Conservation (phyloP, 352 stramenopile genomes). For the Blastocystis hominis region DNA sequence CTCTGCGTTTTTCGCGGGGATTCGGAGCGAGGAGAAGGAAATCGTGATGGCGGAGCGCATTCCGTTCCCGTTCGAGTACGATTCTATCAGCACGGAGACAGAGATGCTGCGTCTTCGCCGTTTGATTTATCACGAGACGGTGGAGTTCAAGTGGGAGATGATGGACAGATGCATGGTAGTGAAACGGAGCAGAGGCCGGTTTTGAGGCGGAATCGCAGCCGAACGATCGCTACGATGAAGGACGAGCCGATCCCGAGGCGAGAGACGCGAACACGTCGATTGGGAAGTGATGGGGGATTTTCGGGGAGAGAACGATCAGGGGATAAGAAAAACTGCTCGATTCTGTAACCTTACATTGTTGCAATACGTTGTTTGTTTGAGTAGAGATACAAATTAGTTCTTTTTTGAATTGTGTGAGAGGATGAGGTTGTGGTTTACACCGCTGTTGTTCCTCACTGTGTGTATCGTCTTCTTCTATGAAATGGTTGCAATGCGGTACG, state of each 20-base stretch:
- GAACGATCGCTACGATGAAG: not conserved
- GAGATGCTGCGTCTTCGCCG: constrained; percentile 25
- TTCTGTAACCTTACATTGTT: not conserved
- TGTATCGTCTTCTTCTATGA: no score
- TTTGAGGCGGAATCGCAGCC: not conserved
- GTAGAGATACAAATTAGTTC: not conserved
- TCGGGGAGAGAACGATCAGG: not conserved
- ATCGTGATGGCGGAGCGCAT: not conserved
- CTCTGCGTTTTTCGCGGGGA: not conserved
- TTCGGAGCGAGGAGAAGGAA: not conserved
- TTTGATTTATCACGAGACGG: constrained; percentile 54
- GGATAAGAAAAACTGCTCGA: not conserved
- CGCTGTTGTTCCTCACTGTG: no score
- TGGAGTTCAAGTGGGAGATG: not conserved
- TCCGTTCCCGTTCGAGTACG: constrained; percentile 51
- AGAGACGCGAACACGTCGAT: not conserved
- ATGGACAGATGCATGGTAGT: not conserved
- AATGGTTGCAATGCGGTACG: no score
- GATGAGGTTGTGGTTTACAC: no score
- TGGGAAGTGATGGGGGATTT: not conserved
- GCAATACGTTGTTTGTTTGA: not conserved
- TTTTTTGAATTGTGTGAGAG: no score
- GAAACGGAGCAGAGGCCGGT: not conserved
- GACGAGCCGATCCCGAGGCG: not conserved
- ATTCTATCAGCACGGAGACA: not conserved